Evolutionary conservation across 306 rosid genomes (phyloP), one percentile per base, ranked within the genome.

Genomic region (Dicorynia guianensis): DNA sequence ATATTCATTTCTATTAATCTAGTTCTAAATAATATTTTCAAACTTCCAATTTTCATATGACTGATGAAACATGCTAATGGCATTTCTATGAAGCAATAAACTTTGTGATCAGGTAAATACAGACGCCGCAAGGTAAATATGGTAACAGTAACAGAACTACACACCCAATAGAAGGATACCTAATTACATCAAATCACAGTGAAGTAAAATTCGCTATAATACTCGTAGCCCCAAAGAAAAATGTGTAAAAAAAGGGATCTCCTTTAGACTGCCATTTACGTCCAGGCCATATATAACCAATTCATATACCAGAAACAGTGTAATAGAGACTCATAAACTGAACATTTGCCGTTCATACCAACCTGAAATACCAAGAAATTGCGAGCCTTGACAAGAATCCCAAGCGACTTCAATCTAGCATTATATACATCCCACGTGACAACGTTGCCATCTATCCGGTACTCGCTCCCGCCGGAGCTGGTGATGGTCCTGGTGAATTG

Each of bases 281-380:
- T 8, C 12, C 18, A 54, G 19, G 12, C 18, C 60, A 54, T 8
- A 1, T 34, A 48, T 7, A 48, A 34, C 36, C 14, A 69, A 64
- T 36, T 13, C 39, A 19, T 6, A 43, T 34, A 38, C 33, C 68
- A 8, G 3, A 18, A 11, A 63, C 53, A n/a, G 33, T 12, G 68
- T 61, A 72, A 66, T 7, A 47, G 36, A 48, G 33, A 18, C 15
- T 14, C 55, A 74, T 6, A 49, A 15, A 25, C 13, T 75, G 18
- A 9, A 57, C 35, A 62, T 25, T 34, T n/a, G 17, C 36, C 44
- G 39, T 59, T 20, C 11, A 36, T 50, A n/a, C 58, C 18, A 80
- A 96, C 99, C 99, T 96, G 99, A 85, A 96, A 96, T 20, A 96
- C 99, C 12, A 96, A 87, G 75, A 96, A 96, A 89, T 96, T 96